These are phyloP conservation scores for Sarocladiaceae sp. DNA, from an alignment of 2,329 filamentous ascomycete species.

Conservation along the genomic window DNA sequence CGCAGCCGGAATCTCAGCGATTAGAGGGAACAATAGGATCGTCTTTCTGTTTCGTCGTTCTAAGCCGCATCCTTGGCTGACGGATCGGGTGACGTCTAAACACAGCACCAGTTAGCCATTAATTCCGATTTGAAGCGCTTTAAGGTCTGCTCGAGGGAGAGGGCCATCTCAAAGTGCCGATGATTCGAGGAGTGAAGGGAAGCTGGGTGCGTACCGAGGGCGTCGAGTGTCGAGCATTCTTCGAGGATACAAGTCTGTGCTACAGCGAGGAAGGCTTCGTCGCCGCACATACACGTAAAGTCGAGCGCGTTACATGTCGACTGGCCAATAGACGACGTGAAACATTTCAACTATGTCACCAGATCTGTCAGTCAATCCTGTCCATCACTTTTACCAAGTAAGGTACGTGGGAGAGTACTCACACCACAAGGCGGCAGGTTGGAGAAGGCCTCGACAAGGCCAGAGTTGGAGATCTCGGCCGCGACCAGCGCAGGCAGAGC, in stretches of 20 bases:
- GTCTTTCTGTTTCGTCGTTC: slow-evolving; percentile 25
- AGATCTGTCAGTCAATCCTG: not conserved
- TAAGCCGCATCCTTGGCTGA: slow-evolving; percentile 27
- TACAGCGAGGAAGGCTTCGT: slow-evolving; percentile 14
- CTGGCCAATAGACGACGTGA: not conserved
- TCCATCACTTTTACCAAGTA: not conserved
- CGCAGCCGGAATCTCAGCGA: slow-evolving; percentile 30
- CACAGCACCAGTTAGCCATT: slow-evolving; percentile 11
- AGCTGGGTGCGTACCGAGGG: slow-evolving; percentile 18
- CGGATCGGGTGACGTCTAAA: slow-evolving; percentile 25
- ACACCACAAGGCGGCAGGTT: slow-evolving; percentile 4
- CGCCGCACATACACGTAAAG: slow-evolving; percentile 24
- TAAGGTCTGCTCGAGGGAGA: no score
- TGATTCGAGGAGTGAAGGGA: not conserved
- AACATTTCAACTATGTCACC: slow-evolving; percentile 6
- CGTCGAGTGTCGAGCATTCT: slow-evolving; percentile 21
- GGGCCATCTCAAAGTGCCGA: not conserved
- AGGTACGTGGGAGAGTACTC: not conserved
- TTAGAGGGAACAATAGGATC: slow-evolving; percentile 29
- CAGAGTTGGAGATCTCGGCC: not conserved
- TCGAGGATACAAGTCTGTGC: slow-evolving; percentile 20
- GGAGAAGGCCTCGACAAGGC: not conserved
- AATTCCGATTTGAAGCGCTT: no score
- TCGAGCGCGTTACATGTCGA: slow-evolving; percentile 15
- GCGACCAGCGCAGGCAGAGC: not conserved